Percentiles rank a stretch among this genome's conserved stretches.
Conservation (phyloP, 208 protist genomes). For the Trypanosoma mega region DNA sequence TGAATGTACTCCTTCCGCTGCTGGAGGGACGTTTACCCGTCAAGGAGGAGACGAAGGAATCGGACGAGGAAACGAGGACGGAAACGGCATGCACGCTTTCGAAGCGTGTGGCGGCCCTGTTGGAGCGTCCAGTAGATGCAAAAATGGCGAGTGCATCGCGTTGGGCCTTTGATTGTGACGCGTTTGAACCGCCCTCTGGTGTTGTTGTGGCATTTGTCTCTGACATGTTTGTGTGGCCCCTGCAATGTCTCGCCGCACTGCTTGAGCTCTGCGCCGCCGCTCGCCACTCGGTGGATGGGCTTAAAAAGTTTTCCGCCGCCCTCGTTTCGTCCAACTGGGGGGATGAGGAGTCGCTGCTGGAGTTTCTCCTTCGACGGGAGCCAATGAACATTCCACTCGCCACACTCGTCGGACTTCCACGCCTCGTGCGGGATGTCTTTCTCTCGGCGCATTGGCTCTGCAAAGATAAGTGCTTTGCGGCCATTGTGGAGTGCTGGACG, state of each 20-base stretch:
- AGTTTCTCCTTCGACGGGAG: constrained; percentile 63
- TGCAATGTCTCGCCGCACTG: constrained; percentile 74
- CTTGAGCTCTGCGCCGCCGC: constrained; percentile 62
- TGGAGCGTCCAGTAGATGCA: not conserved
- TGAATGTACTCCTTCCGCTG: constrained; percentile 36
- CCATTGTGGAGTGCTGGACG: constrained; percentile 36
- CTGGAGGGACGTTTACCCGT: constrained; percentile 28
- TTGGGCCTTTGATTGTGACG: constrained; percentile 20
- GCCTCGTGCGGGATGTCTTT: constrained; percentile 62
- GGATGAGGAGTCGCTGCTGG: constrained; percentile 59
- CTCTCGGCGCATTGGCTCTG: constrained; percentile 51
- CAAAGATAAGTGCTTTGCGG: constrained; percentile 51
- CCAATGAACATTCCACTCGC: constrained; percentile 70
- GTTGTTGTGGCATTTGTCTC: constrained; percentile 18
- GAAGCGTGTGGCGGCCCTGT: constrained; percentile 6
- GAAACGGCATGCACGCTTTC: no score
- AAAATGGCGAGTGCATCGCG: constrained; percentile 13
- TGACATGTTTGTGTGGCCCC: constrained; percentile 64
- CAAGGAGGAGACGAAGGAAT: constrained; percentile 3
- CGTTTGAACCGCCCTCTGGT: constrained; percentile 6
- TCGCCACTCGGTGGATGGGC: constrained; percentile 45
- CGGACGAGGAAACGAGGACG: constrained; percentile 20
- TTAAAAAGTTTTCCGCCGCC: constrained; percentile 48
- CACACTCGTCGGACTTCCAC: constrained; percentile 60
- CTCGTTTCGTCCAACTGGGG: constrained; percentile 61